Evolutionary conservation across 202 grass and related monocot genomes (phyloP).

Genomic region (Bolboschoenoplectus hybrid): DNA sequence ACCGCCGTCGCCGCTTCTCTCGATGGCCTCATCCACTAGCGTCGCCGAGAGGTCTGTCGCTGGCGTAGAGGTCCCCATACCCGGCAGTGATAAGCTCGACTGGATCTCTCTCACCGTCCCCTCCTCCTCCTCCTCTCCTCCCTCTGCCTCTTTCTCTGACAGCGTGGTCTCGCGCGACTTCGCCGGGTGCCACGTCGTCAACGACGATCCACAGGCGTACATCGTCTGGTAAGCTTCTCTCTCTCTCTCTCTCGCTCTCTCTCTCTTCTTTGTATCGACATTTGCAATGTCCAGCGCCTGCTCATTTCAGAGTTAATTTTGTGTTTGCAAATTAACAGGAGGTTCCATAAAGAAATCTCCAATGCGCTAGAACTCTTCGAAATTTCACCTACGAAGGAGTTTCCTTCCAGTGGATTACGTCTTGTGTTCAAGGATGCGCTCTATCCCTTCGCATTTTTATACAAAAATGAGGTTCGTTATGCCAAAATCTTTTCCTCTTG

Average conservation of each 20-base stretch:
- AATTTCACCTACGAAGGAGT: conserved; percentile 57
- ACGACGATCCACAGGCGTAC: conserved; percentile 54
- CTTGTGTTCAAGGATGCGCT: conserved; percentile 79
- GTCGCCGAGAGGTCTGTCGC: conserved; percentile 44
- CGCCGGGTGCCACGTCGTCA: conserved; percentile 60
- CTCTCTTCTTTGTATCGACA: conserved; percentile 32
- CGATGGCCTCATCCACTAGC: conserved; percentile 32
- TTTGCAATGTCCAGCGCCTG: neutral
- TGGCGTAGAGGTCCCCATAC: conserved; percentile 76
- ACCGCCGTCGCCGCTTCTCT: conserved; percentile 35
- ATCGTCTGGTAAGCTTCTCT: conserved; percentile 61
- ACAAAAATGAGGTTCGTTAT: conserved; percentile 67
- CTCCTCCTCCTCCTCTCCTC: conserved; percentile 53
- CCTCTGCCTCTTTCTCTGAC: conserved; percentile 43
- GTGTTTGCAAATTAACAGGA: conserved; percentile 51
- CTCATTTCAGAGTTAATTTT: conserved; percentile 8
- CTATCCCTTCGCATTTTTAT: conserved; percentile 71
- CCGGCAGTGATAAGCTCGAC: conserved; percentile 61
- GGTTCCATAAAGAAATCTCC: conserved; percentile 71
- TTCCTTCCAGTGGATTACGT: conserved; percentile 71
- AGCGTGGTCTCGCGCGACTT: conserved; percentile 48
- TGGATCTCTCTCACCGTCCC: conserved; percentile 79
- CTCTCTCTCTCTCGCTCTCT: conserved; percentile 22
- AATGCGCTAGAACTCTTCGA: conserved; percentile 80
- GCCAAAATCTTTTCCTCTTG: conserved; percentile 30